A percentile compares a stretch with the other conserved stretches of the same genome.
These are phyloP conservation scores for Paramyrothecium sp. DNA, from an alignment of 2,329 filamentous ascomycete species.

Conservation along the genomic window DNA sequence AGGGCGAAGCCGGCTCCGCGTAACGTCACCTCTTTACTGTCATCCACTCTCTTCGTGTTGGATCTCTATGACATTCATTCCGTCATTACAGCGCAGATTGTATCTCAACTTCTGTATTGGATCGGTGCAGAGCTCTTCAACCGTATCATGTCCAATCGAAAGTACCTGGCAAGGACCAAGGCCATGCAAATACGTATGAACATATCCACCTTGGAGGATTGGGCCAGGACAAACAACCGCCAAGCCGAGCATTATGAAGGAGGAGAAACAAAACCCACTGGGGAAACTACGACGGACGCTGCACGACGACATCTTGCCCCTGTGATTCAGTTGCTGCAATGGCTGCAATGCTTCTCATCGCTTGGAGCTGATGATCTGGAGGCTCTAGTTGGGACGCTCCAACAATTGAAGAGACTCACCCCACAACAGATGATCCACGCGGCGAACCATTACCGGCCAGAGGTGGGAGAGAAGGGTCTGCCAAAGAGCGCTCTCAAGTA, in stretches of 20 bases:
- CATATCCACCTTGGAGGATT: conserved; percentile 90
- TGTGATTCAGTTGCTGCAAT: conserved; percentile 90
- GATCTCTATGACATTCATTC: conserved; percentile 99
- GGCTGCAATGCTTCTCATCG: conserved; percentile 97
- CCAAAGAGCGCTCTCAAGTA: conserved; percentile 88
- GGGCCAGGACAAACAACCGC: conserved; percentile 90
- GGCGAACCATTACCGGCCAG: conserved; percentile 87
- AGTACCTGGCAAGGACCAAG: conserved; percentile 93
- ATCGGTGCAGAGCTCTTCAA: conserved; percentile 96
- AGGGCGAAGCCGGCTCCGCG: conserved; percentile 88
- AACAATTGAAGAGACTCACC: conserved; percentile 82
- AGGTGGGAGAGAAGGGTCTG: conserved; percentile 91
- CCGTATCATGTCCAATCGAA: conserved; percentile 92
- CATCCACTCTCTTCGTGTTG: conserved; percentile 92
- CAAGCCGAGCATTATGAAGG: conserved; percentile 95
- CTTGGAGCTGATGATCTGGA: conserved; percentile 82
- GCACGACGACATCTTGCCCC: conserved; percentile 83
- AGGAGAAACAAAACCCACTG: conserved; percentile 79
- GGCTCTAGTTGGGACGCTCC: conserved; percentile 80
- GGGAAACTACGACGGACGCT: conserved; percentile 83
- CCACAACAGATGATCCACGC: conserved; percentile 89
- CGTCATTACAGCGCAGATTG: conserved; percentile 87
- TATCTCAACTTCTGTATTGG: conserved; percentile 95
- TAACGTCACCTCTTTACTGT: conserved; percentile 93
- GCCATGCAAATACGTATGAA: conserved; percentile 99